Base-by-base conservation (phyloP, 2,329 filamentous ascomycete species). In the Escovopsis sp. region DNA sequence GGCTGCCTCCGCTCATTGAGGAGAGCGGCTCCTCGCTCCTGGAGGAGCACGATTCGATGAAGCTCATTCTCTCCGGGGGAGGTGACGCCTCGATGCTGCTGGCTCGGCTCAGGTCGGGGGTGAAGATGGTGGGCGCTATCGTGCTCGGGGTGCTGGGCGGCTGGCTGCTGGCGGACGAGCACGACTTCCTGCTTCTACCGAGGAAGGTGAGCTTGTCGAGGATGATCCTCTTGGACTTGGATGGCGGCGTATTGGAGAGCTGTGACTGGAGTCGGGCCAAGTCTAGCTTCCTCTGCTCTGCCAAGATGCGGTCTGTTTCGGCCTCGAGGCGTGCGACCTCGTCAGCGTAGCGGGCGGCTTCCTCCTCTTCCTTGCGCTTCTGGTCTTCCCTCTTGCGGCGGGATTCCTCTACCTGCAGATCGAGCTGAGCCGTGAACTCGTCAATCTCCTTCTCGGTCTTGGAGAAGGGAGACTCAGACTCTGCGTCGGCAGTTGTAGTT, bases 1-100 rank as follows among this genome's bases (percentile, higher is more conserved):
- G 71, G 55, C 88, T 83, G 38, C 80, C 81, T 47, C 82, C 75
- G 62, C 93, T 93, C 45, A 82, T 80, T 12, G 85, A 85, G 42
- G 85, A 87, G 9, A 80, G 68, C 1, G 87, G 87, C 19, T 84
- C 84, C 65, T 93, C 85, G 36, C 71, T 79, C 41, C 68, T 66
- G 34, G 67, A 65, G 6, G 67, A 66, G 28, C 28, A 30, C n/a
- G 57, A 55, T 45, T 66, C 61, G 44, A 70, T 69, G 39, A 60
- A 60, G 41, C 52, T 55, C 60, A 63, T 63, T 40, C 50, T 59
- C 43, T 51, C 49, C 19, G 50, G 48, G 15, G 48, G 47, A n/a
- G 49, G 46, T 32, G 53, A 56, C 10, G 60, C 58, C 38, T 63
- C 60, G 36, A 59, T 45, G 47, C 57, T 65, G 41, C 53, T 59